Conservation (phyloP, 345 rosid genomes). For the Gossypium rotundifolium region DNA sequence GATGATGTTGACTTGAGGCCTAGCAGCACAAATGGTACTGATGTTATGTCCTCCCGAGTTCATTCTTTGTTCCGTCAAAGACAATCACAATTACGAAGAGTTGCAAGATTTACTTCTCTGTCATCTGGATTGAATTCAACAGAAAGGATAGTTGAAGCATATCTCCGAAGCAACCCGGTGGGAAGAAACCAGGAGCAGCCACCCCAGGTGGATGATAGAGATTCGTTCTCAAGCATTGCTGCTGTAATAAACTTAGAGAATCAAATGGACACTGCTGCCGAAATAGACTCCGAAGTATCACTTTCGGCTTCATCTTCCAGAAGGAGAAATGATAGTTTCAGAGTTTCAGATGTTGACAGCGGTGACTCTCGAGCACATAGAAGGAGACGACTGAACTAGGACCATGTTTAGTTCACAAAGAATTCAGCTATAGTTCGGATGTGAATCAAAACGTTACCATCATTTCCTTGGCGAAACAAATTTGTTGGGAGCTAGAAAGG, state of each 20-base stretch:
- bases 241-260: slow-evolving; percentile 61
- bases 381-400: slow-evolving; percentile 45
- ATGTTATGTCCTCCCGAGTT: slow-evolving; percentile 41
- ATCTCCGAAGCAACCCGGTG: slow-evolving; percentile 38
- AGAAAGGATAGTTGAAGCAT: slow-evolving; percentile 11
- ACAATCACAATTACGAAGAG: slow-evolving; percentile 51
- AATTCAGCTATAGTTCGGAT: not conserved
- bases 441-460: slow-evolving; percentile 7
- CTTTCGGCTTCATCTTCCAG: slow-evolving; percentile 63
- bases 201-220: slow-evolving; percentile 68
- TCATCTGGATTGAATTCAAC: slow-evolving; percentile 49
- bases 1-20: slow-evolving; percentile 47
- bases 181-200: slow-evolving; percentile 79
- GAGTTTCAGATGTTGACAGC: slow-evolving; percentile 54
- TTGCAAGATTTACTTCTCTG: slow-evolving; percentile 39
- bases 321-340: slow-evolving; percentile 44
- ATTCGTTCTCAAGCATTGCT: slow-evolving; percentile 14
- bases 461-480: not conserved
- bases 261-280: slow-evolving; percentile 62
- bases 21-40: slow-evolving; percentile 40
- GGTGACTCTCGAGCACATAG: slow-evolving; percentile 53
- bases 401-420: not conserved
- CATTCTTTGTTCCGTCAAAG: slow-evolving; percentile 27
- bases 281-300: slow-evolving; percentile 60
- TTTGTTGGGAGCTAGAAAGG: too few relatives aligned